Base-by-base conservation (phyloP, 768 basidiomycete genomes). In the Kwoniella pini region DNA sequence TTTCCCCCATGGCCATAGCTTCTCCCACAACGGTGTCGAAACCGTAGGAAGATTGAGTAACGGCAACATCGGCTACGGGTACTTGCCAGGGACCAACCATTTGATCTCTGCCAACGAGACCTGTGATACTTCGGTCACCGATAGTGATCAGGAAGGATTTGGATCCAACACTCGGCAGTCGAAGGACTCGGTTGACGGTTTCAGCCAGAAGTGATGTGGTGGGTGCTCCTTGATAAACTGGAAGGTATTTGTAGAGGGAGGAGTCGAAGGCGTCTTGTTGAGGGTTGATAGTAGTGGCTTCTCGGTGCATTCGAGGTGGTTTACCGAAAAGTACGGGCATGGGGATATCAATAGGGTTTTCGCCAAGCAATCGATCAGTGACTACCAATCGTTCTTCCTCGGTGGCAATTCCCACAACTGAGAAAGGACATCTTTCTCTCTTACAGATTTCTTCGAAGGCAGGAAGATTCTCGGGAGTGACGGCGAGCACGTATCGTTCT, bases 31-130 rank as follows among this genome's bases (percentile, higher is more conserved):
- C 75, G 31, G 89, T 84, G 52, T 90, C 85, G 78, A 97, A 98
- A 0, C 96, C 94, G 76, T 96, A 96, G 6, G 92, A 87, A 0
- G 91, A 83, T n/a, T 89, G 87, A 4, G 95, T 99, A 42, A 97
- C 91, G 2, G 95, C 96, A 51, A 96, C 95, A 68, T 99, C 95
- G 19, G 95, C 89, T 6, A 97, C 91, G 36, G 96, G 95, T 10
- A 97, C 89, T 80, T 99, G 96, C 89, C 90, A 99, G 0, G 94
- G 95, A 0, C 96, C 96, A 22, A 97, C 91, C 95, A 99, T 98
- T 79, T 99, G 96, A 76, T 99, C 96, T 54, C 96, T 86, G 5
- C 89, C 86, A 63, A 97, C 91, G 45, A 99, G 86, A 22, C 96
- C 96, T 0, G 94, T 92, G 77, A 99, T 87, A 33, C 88, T 84